phyloP scores from a whole-genome alignment of 163 green algal species.

The Chlamydomonas reinhardtii region DNA sequence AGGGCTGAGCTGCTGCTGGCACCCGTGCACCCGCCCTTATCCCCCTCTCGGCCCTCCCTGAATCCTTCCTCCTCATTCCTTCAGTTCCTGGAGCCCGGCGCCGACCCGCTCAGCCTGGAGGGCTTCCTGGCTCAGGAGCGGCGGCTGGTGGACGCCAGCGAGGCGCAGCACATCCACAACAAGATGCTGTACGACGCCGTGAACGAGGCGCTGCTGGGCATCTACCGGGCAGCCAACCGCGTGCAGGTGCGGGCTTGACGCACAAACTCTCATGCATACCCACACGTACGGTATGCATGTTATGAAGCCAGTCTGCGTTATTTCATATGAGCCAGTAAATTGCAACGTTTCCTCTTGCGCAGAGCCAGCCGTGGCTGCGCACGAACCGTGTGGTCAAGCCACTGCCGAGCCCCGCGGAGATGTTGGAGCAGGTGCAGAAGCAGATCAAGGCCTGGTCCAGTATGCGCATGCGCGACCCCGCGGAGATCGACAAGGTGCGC shows the following conservation, averaged over 20 bases:
- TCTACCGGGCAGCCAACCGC: slow-evolving; percentile 48
- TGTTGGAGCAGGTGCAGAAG: slow-evolving; percentile 42
- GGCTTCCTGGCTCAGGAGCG: slow-evolving; percentile 67
- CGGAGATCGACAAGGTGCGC: slow-evolving; percentile 45
- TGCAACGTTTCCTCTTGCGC: not conserved
- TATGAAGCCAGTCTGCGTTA: too few relatives aligned
- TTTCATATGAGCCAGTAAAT: too few relatives aligned
- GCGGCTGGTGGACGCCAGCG: slow-evolving; percentile 44
- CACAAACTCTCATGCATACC: too few relatives aligned
- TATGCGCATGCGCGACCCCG: slow-evolving; percentile 30
- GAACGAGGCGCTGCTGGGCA: slow-evolving; percentile 65
- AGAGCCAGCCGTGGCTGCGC: slow-evolving; percentile 27
- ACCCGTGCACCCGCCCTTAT: not conserved
- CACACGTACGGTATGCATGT: too few relatives aligned
- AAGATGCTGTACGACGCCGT: slow-evolving; percentile 75
- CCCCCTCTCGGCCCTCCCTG: not conserved
- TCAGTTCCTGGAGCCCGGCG: slow-evolving; percentile 54
- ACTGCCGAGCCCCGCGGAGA: slow-evolving; percentile 33
- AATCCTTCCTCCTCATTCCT: too few relatives aligned
- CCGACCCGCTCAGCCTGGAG: slow-evolving; percentile 64
- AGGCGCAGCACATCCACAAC: slow-evolving; percentile 73
- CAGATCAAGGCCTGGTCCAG: slow-evolving; percentile 35
- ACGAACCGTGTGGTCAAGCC: slow-evolving; percentile 26
- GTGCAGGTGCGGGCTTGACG: slow-evolving; percentile 21
- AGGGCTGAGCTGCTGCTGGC: too few relatives aligned